phyloP scores from a whole-genome alignment of 768 basidiomycete genomes.

The Suillus luteus region DNA sequence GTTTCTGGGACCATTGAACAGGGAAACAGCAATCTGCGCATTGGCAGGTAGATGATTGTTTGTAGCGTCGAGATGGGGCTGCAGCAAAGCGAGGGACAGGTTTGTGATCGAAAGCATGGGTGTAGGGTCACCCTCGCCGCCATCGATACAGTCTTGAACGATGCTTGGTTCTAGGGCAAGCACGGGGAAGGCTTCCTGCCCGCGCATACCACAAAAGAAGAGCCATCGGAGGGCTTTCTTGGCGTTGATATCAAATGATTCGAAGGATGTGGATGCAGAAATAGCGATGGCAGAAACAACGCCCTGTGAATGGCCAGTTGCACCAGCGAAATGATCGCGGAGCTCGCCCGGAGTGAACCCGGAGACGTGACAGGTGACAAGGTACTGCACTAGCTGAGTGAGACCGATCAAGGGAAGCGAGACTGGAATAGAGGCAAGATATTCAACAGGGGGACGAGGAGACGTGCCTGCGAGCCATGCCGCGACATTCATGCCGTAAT shows the following conservation, averaged over 20 bases:
- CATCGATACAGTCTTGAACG: slow-evolving; percentile 83
- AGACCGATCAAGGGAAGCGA: slow-evolving; percentile 96
- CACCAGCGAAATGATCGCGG: slow-evolving; percentile 72
- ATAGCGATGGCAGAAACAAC: slow-evolving; percentile 92
- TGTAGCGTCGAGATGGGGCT: slow-evolving; percentile 81
- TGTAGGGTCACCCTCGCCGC: slow-evolving; percentile 89
- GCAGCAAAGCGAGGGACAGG: slow-evolving; percentile 70
- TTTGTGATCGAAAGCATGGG: slow-evolving; percentile 95
- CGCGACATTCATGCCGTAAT: slow-evolving; percentile 76
- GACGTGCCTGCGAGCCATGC: slow-evolving; percentile 79
- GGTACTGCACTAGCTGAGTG: slow-evolving; percentile 93
- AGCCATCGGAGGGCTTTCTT: slow-evolving; percentile 88
- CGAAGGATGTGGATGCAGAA: slow-evolving; percentile 74
- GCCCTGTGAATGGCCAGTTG: slow-evolving; percentile 98
- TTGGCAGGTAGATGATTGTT: slow-evolving; percentile 82
- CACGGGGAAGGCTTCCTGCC: slow-evolving; percentile 92
- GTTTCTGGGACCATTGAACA: slow-evolving; percentile 88
- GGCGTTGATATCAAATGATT: slow-evolving; percentile 73
- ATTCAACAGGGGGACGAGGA: slow-evolving; percentile 76
- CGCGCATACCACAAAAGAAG: slow-evolving; percentile 91
- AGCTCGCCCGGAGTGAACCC: slow-evolving; percentile 80
- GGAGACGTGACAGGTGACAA: slow-evolving; percentile 74
- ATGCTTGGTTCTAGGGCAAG: slow-evolving; percentile 87
- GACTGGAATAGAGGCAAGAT: slow-evolving; percentile 90
- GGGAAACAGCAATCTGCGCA: slow-evolving; percentile 81